These are phyloP conservation scores for Verticillium nonalfalfae DNA, from an alignment of 2,329 filamentous ascomycete genomes.

Conservation along the genomic window DNA sequence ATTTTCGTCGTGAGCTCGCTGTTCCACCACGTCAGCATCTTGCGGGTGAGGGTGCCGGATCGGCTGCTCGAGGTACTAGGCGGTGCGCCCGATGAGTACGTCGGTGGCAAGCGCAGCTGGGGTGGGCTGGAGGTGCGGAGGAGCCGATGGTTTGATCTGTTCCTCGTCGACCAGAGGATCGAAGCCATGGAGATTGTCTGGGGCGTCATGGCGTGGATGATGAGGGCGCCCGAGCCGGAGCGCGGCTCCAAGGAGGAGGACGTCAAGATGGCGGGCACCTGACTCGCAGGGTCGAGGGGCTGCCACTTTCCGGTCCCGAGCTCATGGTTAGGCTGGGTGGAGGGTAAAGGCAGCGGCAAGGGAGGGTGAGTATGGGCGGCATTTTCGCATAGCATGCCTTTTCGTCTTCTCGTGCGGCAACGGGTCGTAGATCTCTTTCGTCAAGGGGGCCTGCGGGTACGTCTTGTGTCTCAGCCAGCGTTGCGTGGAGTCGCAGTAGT, in stretches of 20 bases:
- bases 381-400: neutral
- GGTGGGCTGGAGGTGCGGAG: slow-evolving; percentile 48
- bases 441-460: too few relatives aligned
- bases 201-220: slow-evolving; percentile 54
- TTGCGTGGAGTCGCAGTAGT: too few relatives aligned
- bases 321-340: neutral
- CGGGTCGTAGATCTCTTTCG: too few relatives aligned
- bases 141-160: slow-evolving; percentile 57
- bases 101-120: slow-evolving; percentile 35
- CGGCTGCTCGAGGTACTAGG: slow-evolving; percentile 46
- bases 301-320: neutral
- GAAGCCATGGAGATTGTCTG: slow-evolving; percentile 52
- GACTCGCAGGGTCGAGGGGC: neutral
- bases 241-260: slow-evolving; percentile 14
- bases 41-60: slow-evolving; percentile 52
- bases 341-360: neutral
- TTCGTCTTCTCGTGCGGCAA: too few relatives aligned
- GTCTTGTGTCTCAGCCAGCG: too few relatives aligned
- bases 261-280: slow-evolving; percentile 20
- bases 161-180: slow-evolving; percentile 44
- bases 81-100: slow-evolving; percentile 29
- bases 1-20: slow-evolving; percentile 55
- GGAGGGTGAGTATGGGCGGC: neutral
- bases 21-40: slow-evolving; percentile 55
- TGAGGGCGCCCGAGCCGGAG: slow-evolving; percentile 34